These are phyloP conservation scores for Hypoxylon intermedium DNA, from an alignment of 495 filamentous ascomycete genomes.

Conservation along the genomic window DNA sequence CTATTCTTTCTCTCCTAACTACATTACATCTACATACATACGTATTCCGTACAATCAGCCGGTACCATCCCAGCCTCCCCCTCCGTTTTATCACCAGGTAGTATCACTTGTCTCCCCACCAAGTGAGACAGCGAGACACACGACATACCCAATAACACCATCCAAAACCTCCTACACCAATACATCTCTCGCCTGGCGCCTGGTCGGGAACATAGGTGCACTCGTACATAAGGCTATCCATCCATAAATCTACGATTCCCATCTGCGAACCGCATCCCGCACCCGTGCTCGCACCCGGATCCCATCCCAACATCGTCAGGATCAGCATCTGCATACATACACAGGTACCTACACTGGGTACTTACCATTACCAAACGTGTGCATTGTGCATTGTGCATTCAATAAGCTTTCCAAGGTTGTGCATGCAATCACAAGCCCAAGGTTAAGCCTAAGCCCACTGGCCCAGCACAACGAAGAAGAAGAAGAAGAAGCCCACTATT, in stretches of 20 bases:
- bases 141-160: slow-evolving; percentile 34
- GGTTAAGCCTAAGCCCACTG: not conserved
- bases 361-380: no score
- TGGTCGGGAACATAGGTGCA: no score
- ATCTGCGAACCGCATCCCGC: slow-evolving; percentile 8
- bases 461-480: not conserved
- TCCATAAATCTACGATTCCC: slow-evolving; percentile 23
- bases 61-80: slow-evolving; percentile 3
- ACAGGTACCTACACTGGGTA: no score
- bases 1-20: not conserved
- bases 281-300: not conserved
- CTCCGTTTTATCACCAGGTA: slow-evolving; percentile 27
- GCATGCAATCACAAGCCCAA: no score
- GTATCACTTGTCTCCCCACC: slow-evolving; percentile 38
- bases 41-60: no score
- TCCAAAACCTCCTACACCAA: slow-evolving; percentile 1
- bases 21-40: no score
- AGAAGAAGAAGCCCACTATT: slow-evolving; percentile 26
- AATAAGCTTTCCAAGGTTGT: no score
- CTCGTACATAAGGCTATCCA: no score
- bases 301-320: slow-evolving; percentile 11
- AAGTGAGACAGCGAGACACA: slow-evolving; percentile 37
- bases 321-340: no score
- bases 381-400: no score
- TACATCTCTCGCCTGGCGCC: no score